Base-by-base conservation (phyloP, 495 filamentous ascomycete genomes). In the Xylaria grammica region DNA sequence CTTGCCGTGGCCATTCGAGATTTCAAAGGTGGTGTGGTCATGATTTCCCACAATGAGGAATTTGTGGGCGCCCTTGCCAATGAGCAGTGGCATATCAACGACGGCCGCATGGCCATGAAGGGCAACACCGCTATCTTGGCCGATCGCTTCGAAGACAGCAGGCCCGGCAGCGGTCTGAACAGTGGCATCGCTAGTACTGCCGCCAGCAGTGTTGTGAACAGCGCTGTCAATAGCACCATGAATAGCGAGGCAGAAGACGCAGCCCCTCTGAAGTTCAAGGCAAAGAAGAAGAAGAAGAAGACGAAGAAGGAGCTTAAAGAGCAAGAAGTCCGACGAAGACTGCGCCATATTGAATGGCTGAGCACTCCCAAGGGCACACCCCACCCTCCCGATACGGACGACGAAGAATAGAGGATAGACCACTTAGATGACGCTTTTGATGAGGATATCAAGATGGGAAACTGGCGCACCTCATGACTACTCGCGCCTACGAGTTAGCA, bases 11-110 rank as follows among this genome's bases (percentile, higher is more conserved):
- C 95, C 61, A 97, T 99, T 73, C 91, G 93, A 66, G 95, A 99
- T 73, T 99, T 93, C 86, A 94, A 92, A 78, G 95, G 95, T 63
- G 95, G 95, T 74, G 96, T 98, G 2, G 91, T 98, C 65, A 96
- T 99, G 90, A 99, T 99, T 74, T 97, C 94, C 68, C 95, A 99
- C 82, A 97, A 98, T 86, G 91, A 97, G 71, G 96, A 99, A 75
- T 99, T 99, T 72, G 94, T 98, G 49, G 92, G 93, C 65, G 94
- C 94, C 3, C 88, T 99, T 11, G 93, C 94, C 74, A 89, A 89
- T 22, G 95, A 99, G 80, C 93, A 97, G 76, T 94, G 95, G 89
- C 90, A 97, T 79, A 90, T 99, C 62, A 89, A 87, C 66, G 91
- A 93, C 67, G 95, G 95, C 3, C 88, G 90, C 19, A 86, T 99